These are phyloP conservation scores for Alternaria triticimaculans DNA, from an alignment of 2,329 filamentous ascomycete species.

Conservation along the genomic window DNA sequence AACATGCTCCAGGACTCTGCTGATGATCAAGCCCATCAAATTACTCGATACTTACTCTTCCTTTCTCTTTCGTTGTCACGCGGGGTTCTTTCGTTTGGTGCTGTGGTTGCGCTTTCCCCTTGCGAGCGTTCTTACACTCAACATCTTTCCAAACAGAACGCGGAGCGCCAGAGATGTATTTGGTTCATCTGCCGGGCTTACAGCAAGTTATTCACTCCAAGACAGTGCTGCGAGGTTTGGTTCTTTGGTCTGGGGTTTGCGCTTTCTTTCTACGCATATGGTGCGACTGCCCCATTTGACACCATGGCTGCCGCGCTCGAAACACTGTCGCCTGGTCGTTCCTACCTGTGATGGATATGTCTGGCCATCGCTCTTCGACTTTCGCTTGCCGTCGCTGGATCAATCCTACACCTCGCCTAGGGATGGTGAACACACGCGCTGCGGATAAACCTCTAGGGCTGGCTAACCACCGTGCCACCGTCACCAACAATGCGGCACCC, in stretches of 20 bases:
- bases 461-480: neutral
- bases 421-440: neutral
- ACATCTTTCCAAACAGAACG: neutral
- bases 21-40: neutral
- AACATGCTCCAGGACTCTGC: neutral
- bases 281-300: neutral
- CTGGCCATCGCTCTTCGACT: neutral
- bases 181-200: neutral
- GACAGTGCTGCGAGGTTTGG: neutral
- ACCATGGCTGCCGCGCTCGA: neutral
- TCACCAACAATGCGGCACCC: neutral
- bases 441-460: neutral
- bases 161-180: neutral
- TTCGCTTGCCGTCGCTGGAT: neutral
- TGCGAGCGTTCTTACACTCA: neutral
- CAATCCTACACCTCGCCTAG: neutral
- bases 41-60: neutral
- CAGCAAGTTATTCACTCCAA: neutral
- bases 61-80: neutral
- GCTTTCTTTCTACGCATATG: neutral
- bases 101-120: neutral
- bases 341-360: neutral
- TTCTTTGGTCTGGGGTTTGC: neutral
- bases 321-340: neutral
- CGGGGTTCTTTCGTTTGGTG: neutral